Conservation (phyloP, 108 stramenopile species). For the Cylindrotheca fusiformis region DNA sequence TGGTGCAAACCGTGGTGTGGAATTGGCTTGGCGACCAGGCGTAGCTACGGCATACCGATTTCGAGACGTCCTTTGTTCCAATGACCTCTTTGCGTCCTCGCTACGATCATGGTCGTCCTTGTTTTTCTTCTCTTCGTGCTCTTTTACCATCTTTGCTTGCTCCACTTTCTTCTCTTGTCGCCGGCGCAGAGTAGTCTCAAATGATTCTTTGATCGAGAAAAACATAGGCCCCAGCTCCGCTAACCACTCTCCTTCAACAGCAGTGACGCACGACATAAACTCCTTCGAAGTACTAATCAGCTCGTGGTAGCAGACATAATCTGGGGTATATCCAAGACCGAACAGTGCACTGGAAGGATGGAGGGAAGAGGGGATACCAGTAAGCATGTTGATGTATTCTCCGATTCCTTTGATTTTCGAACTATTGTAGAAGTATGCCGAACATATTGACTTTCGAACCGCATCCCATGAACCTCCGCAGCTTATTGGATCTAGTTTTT, state of each 20-base stretch:
- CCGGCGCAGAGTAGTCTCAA: constrained; percentile 66
- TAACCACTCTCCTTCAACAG: constrained; percentile 98
- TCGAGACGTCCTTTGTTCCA: constrained; percentile 7
- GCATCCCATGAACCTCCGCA: constrained; percentile 95
- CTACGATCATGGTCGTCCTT: constrained; percentile 30
- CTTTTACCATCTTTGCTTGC: constrained; percentile 59
- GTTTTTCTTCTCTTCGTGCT: constrained; percentile 55
- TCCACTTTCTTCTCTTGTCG: constrained; percentile 67
- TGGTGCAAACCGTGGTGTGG: constrained; percentile 66
- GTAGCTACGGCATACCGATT: constrained; percentile 55
- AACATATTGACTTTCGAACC: constrained; percentile 97
- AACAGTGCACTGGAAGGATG: constrained; percentile 91
- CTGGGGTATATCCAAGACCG: constrained; percentile 98
- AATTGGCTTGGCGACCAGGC: constrained; percentile 47
- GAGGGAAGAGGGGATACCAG: constrained; percentile 87
- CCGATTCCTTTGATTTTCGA: constrained; percentile 97
- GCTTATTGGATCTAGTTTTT: constrained; percentile 75
- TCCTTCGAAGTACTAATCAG: constrained; percentile 97
- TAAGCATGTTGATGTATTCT: constrained; percentile 98
- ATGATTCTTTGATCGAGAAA: constrained; percentile 91
- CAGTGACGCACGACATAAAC: constrained; percentile 98
- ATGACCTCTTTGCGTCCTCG: neutral
- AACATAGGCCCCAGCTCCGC: constrained; percentile 99
- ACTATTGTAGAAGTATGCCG: constrained; percentile 98
- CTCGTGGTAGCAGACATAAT: constrained; percentile 98